phyloP scores from a whole-genome alignment of 371 early-diverging fungal species.

The Nematocida ironsii region DNA sequence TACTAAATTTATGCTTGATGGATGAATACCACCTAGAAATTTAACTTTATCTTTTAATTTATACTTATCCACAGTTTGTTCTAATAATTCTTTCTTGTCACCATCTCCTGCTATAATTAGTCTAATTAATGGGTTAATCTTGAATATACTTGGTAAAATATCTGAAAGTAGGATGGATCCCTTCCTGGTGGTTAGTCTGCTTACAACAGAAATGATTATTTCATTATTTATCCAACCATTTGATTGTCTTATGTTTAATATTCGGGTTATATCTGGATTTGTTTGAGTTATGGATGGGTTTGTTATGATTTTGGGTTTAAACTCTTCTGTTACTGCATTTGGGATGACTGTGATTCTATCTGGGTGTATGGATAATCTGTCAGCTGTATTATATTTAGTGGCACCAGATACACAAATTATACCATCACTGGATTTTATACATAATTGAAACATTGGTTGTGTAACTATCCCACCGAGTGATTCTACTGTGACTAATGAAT shows the following conservation, averaged over 20 bases:
- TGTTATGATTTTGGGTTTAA: constrained; percentile 15
- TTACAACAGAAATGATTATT: constrained; percentile 75
- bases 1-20: constrained; percentile 78
- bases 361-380: constrained; percentile 82
- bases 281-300: no score
- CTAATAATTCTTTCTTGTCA: constrained; percentile 84
- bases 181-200: constrained; percentile 88
- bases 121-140: constrained; percentile 75
- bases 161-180: constrained; percentile 87
- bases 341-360: constrained; percentile 90
- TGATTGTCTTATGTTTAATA: neutral
- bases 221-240: neutral
- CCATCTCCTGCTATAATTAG: constrained; percentile 95
- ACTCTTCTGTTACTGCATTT: constrained; percentile 77
- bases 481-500: constrained; percentile 91
- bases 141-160: constrained; percentile 86
- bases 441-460: constrained; percentile 86
- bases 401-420: constrained; percentile 96
- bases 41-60: constrained; percentile 84
- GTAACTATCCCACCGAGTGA: constrained; percentile 84
- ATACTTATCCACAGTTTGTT: constrained; percentile 90
- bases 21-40: constrained; percentile 80
- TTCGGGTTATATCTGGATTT: neutral
- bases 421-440: constrained; percentile 84
- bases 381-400: constrained; percentile 90